These are phyloP conservation scores for Pichia californica DNA, from an alignment of 805 yeast species.

Conservation along the genomic window DNA sequence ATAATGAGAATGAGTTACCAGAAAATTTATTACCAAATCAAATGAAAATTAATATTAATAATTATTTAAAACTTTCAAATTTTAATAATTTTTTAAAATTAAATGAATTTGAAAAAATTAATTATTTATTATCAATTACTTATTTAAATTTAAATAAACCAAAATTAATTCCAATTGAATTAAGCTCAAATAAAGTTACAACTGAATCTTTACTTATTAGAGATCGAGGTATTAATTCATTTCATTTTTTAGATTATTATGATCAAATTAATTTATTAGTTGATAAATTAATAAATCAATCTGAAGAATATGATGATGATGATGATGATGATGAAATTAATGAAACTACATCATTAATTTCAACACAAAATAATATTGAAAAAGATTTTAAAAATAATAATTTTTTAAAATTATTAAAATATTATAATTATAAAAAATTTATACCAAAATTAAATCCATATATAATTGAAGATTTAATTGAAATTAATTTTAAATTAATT, in stretches of 20 bases:
- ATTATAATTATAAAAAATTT: neutral
- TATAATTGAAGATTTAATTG: constrained; percentile 28
- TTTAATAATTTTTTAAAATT: neutral
- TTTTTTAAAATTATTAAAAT: constrained; percentile 1
- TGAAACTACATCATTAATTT: constrained; percentile 9
- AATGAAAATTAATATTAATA: constrained; percentile 16
- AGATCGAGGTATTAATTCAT: constrained; percentile 31
- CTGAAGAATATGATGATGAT: constrained; percentile 4
- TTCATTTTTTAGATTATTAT: constrained; percentile 27
- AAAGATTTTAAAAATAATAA: neutral
- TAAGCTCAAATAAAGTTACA: constrained; percentile 20
- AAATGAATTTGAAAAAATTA: constrained; percentile 17
- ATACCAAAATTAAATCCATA: constrained; percentile 18
- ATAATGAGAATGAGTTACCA: neutral
- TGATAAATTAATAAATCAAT: constrained; percentile 15
- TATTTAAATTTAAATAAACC: constrained; percentile 24
- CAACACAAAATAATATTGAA: neutral
- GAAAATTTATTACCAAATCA: constrained; percentile 2
- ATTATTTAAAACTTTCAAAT: neutral
- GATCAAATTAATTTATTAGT: constrained; percentile 26
- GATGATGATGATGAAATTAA: neutral
- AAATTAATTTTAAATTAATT: constrained; percentile 22
- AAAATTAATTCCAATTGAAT: constrained; percentile 18
- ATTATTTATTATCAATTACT: constrained; percentile 20
- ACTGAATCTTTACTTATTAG: constrained; percentile 27